These are phyloP conservation scores for Amanita rimosa DNA, from an alignment of 768 basidiomycete genomes.

Conservation along the genomic window DNA sequence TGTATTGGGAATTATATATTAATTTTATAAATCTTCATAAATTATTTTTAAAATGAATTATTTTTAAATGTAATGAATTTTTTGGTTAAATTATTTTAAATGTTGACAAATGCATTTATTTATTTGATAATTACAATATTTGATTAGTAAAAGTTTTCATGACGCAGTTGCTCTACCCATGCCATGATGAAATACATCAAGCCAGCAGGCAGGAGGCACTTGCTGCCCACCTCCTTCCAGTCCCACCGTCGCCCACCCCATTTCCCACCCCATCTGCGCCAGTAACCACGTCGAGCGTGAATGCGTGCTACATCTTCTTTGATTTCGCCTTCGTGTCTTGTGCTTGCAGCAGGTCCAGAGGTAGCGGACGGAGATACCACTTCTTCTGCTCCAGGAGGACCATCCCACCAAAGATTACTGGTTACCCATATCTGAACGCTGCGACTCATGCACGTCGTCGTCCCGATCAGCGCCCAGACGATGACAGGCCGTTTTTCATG, in stretches of 20 bases:
- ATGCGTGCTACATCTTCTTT: not conserved
- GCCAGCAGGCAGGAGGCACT: conserved; percentile 66
- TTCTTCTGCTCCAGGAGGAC: conserved; percentile 8
- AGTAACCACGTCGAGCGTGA: conserved; percentile 15
- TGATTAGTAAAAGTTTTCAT: not conserved
- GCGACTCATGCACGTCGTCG: conserved; percentile 74
- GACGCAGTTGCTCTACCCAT: conserved; percentile 43
- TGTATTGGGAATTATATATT: no score
- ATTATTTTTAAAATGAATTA: no score
- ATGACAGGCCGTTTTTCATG: conserved; percentile 64
- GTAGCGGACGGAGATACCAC: not conserved
- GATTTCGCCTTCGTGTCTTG: conserved; percentile 8
- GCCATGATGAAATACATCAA: conserved; percentile 73
- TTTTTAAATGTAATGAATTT: no score
- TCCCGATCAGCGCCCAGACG: conserved; percentile 85
- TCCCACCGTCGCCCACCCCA: conserved; percentile 68
- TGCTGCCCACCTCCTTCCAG: conserved; percentile 59
- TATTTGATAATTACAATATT: no score
- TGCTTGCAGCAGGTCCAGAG: no score
- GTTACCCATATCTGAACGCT: conserved; percentile 95
- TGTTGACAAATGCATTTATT: no score
- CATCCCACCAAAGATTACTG: conserved; percentile 59
- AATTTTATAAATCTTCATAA: no score
- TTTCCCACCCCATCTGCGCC: conserved; percentile 31
- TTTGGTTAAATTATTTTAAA: no score